These are phyloP conservation scores for Colletotrichum salicis DNA, from an alignment of 2,329 filamentous ascomycete genomes.

Conservation along the genomic window DNA sequence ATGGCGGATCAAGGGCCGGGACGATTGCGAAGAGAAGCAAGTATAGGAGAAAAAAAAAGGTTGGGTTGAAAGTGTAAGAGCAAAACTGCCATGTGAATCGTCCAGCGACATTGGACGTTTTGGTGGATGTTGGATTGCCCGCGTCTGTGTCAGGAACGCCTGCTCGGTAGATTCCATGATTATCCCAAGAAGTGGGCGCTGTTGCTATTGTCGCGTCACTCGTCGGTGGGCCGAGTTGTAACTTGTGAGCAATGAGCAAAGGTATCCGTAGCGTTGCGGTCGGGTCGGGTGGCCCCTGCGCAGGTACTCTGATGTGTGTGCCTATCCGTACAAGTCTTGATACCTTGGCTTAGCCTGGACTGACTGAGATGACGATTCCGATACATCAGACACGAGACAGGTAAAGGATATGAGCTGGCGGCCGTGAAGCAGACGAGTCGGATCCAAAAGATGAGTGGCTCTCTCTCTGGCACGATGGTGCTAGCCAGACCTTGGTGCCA, in stretches of 20 bases:
- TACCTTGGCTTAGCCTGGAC: not conserved
- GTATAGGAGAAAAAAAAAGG: not conserved
- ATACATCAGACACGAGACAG: not conserved
- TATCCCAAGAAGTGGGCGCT: not conserved
- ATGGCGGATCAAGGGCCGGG: not conserved
- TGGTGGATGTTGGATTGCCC: slow-evolving; percentile 1
- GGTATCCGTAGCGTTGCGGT: not conserved
- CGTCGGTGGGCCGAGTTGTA: not conserved
- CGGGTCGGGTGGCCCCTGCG: slow-evolving; percentile 11
- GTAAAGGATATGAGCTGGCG: not conserved
- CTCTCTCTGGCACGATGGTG: not conserved
- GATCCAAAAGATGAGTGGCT: not conserved
- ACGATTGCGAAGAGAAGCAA: not conserved
- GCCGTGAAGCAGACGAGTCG: not conserved
- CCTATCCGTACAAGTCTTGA: not conserved
- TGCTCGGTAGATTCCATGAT: not conserved
- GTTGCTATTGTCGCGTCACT: not conserved
- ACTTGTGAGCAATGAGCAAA: not conserved
- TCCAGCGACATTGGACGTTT: not conserved
- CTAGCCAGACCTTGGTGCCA: not conserved
- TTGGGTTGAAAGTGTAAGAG: slow-evolving; percentile 2
- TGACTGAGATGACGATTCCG: not conserved
- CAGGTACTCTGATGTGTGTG: not conserved
- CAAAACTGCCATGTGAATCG: not conserved
- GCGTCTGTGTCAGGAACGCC: not conserved